Conservation (phyloP, 1,284 basidiomycete species). For the Leccinum pallidistipes region DNA sequence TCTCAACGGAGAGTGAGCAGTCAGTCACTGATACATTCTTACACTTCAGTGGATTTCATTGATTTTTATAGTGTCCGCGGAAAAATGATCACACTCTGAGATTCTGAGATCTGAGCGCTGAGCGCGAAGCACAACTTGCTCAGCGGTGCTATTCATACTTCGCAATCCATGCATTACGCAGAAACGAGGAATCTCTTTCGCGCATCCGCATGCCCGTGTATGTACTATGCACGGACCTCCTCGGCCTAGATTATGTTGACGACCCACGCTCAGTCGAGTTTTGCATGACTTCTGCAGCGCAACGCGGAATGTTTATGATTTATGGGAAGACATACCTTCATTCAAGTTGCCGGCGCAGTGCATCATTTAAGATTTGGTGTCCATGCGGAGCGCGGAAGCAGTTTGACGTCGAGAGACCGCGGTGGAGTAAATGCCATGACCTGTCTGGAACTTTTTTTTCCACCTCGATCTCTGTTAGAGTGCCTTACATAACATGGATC, state of each 20-base stretch:
- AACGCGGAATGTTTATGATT: neutral
- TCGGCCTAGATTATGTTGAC: neutral
- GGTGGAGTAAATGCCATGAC: neutral
- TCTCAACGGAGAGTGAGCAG: neutral
- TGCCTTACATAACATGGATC: neutral
- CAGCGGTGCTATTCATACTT: neutral
- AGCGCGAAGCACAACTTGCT: neutral
- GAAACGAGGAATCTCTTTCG: neutral
- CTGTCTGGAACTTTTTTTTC: neutral
- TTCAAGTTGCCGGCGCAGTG: neutral
- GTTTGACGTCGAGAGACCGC: neutral
- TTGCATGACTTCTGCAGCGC: neutral
- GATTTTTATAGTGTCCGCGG: neutral
- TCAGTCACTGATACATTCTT: neutral
- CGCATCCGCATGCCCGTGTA: neutral
- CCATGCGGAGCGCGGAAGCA: neutral
- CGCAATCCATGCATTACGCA: neutral
- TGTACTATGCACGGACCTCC: neutral
- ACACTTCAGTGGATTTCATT: neutral
- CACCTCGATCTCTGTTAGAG: neutral
- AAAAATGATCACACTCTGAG: neutral
- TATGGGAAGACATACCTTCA: slow-evolving; percentile 4
- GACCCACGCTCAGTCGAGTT: neutral
- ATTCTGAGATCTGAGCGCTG: neutral
- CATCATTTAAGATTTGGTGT: neutral